Conservation (phyloP, 2,329 filamentous ascomycete species). For the Beauveria medogensis region DNA sequence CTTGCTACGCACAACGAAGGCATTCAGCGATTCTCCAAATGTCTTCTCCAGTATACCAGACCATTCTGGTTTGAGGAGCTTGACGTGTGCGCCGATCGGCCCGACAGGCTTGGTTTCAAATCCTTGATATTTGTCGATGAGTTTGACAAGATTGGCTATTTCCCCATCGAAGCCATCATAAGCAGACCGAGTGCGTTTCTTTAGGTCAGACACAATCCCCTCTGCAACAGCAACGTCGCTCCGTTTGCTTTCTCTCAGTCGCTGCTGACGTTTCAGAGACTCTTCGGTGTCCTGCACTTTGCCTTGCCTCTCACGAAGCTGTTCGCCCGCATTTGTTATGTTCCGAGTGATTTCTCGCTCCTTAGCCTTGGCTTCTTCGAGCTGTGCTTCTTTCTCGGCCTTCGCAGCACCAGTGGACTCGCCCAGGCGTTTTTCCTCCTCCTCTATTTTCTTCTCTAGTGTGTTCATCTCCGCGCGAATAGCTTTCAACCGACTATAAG, state of each 20-base stretch:
- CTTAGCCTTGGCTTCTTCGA: conserved; percentile 21
- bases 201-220: conserved; percentile 39
- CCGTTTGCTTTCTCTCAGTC: conserved; percentile 35
- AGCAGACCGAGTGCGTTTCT: conserved; percentile 46
- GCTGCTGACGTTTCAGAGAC: conserved; percentile 23
- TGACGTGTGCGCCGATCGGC: conserved; percentile 72
- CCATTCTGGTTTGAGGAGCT: conserved; percentile 74
- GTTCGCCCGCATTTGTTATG: conserved; percentile 21
- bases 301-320: conserved; percentile 26
- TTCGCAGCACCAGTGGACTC: conserved; percentile 63
- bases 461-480: conserved; percentile 40
- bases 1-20: conserved; percentile 75
- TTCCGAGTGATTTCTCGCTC: conserved; percentile 21
- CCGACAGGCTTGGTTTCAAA: conserved; percentile 72
- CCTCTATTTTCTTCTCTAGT: conserved; percentile 39
- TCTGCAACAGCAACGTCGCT: conserved; percentile 47
- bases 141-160: conserved; percentile 55
- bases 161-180: conserved; percentile 56
- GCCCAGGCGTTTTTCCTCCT: conserved; percentile 54
- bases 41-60: conserved; percentile 70
- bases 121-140: conserved; percentile 60
- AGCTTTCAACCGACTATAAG: conserved; percentile 48
- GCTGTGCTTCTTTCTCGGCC: conserved; percentile 51
- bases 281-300: conserved; percentile 24
- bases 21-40: conserved; percentile 61